Conservation (phyloP, 257 asterid species). For the Phtheirospermum japonicum region DNA sequence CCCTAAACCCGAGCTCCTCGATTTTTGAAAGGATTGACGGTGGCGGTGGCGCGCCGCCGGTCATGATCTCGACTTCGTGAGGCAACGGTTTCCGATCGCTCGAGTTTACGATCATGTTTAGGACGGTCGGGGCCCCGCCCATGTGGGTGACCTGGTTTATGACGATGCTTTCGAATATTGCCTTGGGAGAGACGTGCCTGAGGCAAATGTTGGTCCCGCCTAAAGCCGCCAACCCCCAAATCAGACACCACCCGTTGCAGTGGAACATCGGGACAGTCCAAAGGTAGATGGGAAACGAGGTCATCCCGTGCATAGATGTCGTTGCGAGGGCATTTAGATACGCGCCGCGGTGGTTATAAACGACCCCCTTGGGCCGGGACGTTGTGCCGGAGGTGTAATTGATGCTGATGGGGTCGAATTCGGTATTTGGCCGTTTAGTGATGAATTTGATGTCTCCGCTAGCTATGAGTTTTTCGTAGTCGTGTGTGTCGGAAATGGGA, state of each 20-base stretch:
- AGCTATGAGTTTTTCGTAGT: slow-evolving; percentile 42
- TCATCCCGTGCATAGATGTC: slow-evolving; percentile 43
- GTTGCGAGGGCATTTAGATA: slow-evolving; percentile 49
- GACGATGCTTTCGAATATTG: slow-evolving; percentile 37
- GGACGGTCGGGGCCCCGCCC: slow-evolving; percentile 60
- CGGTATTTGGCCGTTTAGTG: slow-evolving; percentile 33
- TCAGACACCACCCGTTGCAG: slow-evolving; percentile 63
- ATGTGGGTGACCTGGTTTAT: slow-evolving; percentile 44
- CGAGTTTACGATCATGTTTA: slow-evolving; percentile 46
- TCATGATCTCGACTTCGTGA: slow-evolving; percentile 44
- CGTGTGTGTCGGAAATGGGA: slow-evolving; percentile 9
- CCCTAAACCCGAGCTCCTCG: slow-evolving; percentile 50
- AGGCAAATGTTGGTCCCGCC: slow-evolving; percentile 66
- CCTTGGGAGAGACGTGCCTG: slow-evolving; percentile 39
- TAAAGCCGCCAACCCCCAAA: slow-evolving; percentile 58
- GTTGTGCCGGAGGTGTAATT: slow-evolving; percentile 65
- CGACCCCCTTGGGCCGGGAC: slow-evolving; percentile 58
- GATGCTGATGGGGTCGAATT: slow-evolving; percentile 60
- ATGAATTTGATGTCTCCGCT: slow-evolving; percentile 35
- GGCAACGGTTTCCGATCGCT: slow-evolving; percentile 31
- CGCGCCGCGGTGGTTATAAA: slow-evolving; percentile 54
- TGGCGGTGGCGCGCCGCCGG: slow-evolving; percentile 62
- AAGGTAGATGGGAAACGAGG: slow-evolving; percentile 39
- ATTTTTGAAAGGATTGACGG: slow-evolving; percentile 36
- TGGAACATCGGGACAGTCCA: slow-evolving; percentile 72